A percentile compares a stretch with the other conserved stretches of the same genome.
phyloP scores from a whole-genome alignment of 805 yeast genomes.

The Saturnispora gosingensis region DNA sequence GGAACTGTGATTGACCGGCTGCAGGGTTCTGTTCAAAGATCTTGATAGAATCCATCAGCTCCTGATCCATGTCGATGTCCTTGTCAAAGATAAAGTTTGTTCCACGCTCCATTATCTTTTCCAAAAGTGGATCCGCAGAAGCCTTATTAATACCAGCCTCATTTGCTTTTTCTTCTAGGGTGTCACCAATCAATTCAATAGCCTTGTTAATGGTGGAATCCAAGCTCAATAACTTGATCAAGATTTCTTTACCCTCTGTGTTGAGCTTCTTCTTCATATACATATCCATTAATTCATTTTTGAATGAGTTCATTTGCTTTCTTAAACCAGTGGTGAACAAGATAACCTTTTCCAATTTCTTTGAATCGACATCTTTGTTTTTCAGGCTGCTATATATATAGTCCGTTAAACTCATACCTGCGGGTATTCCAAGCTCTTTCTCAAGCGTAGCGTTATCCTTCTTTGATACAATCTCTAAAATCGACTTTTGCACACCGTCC shows the following conservation, averaged over 20 bases:
- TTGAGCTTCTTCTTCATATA: constrained; percentile 48
- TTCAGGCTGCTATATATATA: constrained; percentile 17
- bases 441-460: constrained; percentile 5
- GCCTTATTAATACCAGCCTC: background rate
- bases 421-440: constrained; percentile 8
- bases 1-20: constrained; percentile 6
- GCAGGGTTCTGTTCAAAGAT: constrained; percentile 5
- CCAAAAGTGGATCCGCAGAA: background rate
- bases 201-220: constrained; percentile 62
- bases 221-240: constrained; percentile 57
- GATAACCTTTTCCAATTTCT: constrained; percentile 23
- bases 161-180: background rate
- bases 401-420: constrained; percentile 16
- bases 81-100: background rate
- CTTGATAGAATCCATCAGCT: constrained; percentile 3
- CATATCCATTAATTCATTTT: constrained; percentile 48
- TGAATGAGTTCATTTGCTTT: constrained; percentile 36
- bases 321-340: constrained; percentile 34
- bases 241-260: constrained; percentile 64
- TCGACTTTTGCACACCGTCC: constrained; percentile 5
- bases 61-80: background rate
- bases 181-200: constrained; percentile 25
- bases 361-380: constrained; percentile 12
- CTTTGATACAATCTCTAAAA: constrained; percentile 13
- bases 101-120: constrained; percentile 1